phyloP scores from a whole-genome alignment of 352 stramenopile genomes.

The Phytophthora lateralis region DNA sequence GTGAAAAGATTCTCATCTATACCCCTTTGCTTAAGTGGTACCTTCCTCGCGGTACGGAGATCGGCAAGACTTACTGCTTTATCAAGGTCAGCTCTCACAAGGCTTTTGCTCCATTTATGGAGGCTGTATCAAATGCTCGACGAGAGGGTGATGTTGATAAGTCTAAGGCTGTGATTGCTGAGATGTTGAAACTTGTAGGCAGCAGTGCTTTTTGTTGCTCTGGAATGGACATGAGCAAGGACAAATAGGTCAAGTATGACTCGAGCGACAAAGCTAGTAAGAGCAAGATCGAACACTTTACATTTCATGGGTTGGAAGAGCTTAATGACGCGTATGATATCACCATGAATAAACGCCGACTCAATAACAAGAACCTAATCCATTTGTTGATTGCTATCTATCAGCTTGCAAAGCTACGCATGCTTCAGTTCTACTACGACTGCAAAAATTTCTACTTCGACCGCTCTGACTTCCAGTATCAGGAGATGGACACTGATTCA shows the following conservation, averaged over 20 bases:
- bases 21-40: constrained; percentile 40
- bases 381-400: no score
- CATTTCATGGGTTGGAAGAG: constrained; percentile 3
- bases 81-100: not conserved
- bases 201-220: constrained; percentile 2
- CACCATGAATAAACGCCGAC: constrained; percentile 7
- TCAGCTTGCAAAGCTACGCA: no score
- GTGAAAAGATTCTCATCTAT: constrained; percentile 42
- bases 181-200: not conserved
- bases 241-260: constrained; percentile 21
- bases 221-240: not conserved
- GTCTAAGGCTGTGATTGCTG: constrained; percentile 16
- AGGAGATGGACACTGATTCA: no score
- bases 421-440: constrained; percentile 6
- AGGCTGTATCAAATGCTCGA: constrained; percentile 32
- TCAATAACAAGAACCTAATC: constrained; percentile 1
- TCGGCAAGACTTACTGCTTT: no score
- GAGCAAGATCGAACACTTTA: constrained; percentile 7
- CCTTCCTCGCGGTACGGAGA: no score
- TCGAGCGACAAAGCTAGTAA: constrained; percentile 3
- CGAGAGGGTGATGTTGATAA: constrained; percentile 36
- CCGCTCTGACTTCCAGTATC: no score
- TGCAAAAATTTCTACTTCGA: no score
- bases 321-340: not conserved
- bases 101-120: constrained; percentile 26